A percentile compares a stretch with the other conserved stretches of the same genome.
These are phyloP conservation scores for Myrmaecium sp. DNA, from an alignment of 2,329 filamentous ascomycete genomes.

Conservation along the genomic window DNA sequence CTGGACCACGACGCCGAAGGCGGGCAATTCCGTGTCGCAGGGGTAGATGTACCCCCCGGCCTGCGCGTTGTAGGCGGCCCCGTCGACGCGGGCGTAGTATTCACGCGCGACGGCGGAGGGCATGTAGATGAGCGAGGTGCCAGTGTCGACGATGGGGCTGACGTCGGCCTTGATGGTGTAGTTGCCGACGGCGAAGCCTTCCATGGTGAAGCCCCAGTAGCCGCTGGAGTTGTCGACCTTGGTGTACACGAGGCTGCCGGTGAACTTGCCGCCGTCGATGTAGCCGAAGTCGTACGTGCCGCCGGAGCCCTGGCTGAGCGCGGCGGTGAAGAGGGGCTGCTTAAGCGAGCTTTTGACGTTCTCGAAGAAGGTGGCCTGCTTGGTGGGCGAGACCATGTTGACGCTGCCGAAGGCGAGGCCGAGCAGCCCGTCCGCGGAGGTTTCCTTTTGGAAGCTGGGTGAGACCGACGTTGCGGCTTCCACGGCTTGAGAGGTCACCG, in stretches of 20 bases:
- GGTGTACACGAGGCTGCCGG: conserved; percentile 38
- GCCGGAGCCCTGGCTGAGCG: conserved; percentile 33
- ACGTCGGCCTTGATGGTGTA: conserved; percentile 28
- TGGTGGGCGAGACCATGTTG: conserved; percentile 36
- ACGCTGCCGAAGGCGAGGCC: conserved; percentile 42
- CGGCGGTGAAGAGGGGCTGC: conserved; percentile 39
- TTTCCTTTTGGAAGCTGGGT: conserved; percentile 31
- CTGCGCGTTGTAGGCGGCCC: conserved; percentile 29
- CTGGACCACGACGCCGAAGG: conserved; percentile 35
- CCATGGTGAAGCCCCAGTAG: conserved; percentile 45
- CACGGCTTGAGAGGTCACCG: conserved; percentile 43
- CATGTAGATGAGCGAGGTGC: conserved; percentile 48
- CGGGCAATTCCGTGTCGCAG: conserved; percentile 33
- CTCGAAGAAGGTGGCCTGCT: conserved; percentile 42
- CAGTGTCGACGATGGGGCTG: conserved; percentile 61
- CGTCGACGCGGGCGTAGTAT: conserved; percentile 43
- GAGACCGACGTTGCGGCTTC: conserved; percentile 47
- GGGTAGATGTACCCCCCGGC: conserved; percentile 40
- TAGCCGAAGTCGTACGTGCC: conserved; percentile 41
- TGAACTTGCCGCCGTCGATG: conserved; percentile 42
- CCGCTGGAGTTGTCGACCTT: conserved; percentile 39
- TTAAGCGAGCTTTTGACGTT: conserved; percentile 36
- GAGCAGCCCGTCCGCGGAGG: conserved; percentile 35
- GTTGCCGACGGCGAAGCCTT: conserved; percentile 38
- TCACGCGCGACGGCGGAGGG: conserved; percentile 34